Evolutionary conservation across 2,329 filamentous ascomycete genomes (phyloP).

Genomic region (Aspergillus awamori): DNA sequence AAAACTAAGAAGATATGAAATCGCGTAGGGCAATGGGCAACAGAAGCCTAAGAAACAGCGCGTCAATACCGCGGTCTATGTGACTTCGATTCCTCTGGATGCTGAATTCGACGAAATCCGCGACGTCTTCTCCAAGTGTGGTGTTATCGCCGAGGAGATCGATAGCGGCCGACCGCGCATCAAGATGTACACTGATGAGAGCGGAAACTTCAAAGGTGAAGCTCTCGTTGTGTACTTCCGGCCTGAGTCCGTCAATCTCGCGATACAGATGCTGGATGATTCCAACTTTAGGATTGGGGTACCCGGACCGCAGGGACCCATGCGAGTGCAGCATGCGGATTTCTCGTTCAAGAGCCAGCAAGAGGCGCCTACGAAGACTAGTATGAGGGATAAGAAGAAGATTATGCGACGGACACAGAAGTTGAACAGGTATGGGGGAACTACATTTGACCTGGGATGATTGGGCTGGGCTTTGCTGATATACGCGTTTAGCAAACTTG

Average conservation of each 20-base stretch:
- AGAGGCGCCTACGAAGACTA: constrained; percentile 59
- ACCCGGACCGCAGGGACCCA: constrained; percentile 60
- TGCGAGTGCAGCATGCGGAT: constrained; percentile 83
- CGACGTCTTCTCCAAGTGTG: constrained; percentile 82
- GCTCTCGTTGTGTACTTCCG: constrained; percentile 94
- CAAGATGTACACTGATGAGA: constrained; percentile 84
- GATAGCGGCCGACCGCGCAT: constrained; percentile 85
- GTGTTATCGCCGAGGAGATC: constrained; percentile 91
- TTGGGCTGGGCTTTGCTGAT: constrained; percentile 20
- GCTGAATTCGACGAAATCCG: constrained; percentile 78
- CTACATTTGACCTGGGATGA: neutral
- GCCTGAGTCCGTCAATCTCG: constrained; percentile 79
- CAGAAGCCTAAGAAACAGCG: constrained; percentile 47
- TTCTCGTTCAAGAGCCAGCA: constrained; percentile 88
- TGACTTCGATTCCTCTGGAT: constrained; percentile 82
- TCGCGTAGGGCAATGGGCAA: constrained; percentile 29
- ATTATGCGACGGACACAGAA: constrained; percentile 90
- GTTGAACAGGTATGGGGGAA: constrained; percentile 63
- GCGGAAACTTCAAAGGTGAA: constrained; percentile 89
- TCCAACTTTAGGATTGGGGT: constrained; percentile 71
- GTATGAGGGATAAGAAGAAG: constrained; percentile 76
- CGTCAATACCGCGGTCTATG: constrained; percentile 88
- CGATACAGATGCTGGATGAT: constrained; percentile 57
- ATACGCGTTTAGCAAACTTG: constrained; percentile 67
- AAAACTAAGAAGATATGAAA: neutral